Evolutionary conservation across 208 protist species (phyloP).

Genomic region (Strigomonas galati): DNA sequence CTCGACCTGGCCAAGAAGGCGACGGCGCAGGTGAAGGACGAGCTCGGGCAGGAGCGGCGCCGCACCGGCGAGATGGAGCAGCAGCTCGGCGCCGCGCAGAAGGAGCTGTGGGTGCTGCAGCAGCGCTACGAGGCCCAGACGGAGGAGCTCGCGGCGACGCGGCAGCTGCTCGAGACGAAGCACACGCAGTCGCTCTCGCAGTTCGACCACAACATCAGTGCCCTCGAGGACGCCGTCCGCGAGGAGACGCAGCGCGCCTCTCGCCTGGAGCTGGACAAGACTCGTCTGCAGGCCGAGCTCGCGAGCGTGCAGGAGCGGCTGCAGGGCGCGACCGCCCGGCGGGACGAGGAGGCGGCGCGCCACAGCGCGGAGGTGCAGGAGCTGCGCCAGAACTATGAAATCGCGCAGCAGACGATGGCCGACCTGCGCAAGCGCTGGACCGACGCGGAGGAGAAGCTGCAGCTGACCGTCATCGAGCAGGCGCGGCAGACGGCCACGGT

Average conservation of each 20-base stretch:
- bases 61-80: slow-evolving; percentile 24
- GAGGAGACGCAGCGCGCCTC: slow-evolving; percentile 39
- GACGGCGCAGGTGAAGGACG: slow-evolving; percentile 24
- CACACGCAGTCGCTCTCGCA: slow-evolving; percentile 28
- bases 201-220: slow-evolving; percentile 39
- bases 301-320: slow-evolving; percentile 52
- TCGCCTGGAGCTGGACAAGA: slow-evolving; percentile 56
- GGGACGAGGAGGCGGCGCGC: slow-evolving; percentile 42
- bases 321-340: slow-evolving; percentile 35
- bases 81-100: slow-evolving; percentile 22
- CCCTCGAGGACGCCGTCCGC: slow-evolving; percentile 47
- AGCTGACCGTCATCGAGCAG: slow-evolving; percentile 26
- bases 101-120: slow-evolving; percentile 34
- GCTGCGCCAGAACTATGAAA: slow-evolving; percentile 34
- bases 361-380: slow-evolving; percentile 39
- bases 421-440: slow-evolving; percentile 18
- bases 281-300: slow-evolving; percentile 53
- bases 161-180: slow-evolving; percentile 28
- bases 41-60: slow-evolving; percentile 23
- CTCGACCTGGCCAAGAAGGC: slow-evolving; percentile 23
- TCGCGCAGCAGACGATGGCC: slow-evolving; percentile 15
- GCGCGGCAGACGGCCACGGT: slow-evolving; percentile 26
- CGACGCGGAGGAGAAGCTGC: slow-evolving; percentile 28
- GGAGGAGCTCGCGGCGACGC: slow-evolving; percentile 23
- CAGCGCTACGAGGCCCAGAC: slow-evolving; percentile 26